Evolutionary conservation across 148 eudicot genomes (phyloP), one percentile per base, ranked within the genome.

Genomic region (Suaeda aralocaspica): DNA sequence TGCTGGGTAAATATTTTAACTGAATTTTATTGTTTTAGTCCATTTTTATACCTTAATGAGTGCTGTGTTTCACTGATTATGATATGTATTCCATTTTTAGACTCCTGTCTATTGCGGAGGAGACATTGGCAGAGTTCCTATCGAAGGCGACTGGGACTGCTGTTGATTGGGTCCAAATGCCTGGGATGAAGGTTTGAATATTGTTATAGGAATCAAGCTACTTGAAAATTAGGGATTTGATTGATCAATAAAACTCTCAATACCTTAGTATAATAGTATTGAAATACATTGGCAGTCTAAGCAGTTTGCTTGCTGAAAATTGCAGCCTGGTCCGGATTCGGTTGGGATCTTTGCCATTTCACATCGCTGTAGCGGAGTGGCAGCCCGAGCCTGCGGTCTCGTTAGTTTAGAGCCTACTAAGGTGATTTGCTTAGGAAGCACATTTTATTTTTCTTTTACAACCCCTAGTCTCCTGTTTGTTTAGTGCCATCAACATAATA

Each of bases 61-160:
- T 8, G 24, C 22, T 70, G 52, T 59, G 39, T 45, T 64, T 19
- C 55, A 44, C 34, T 69, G 66, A 39, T 67, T 28, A 7, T 76
- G 45, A 59, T 61, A 4, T 29, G 50, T 70, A 3, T 29, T 12
- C 60, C 56, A 22, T 63, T 45, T 62, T 21, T 62, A 90, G 96
- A 83, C 96, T 93, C 83, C 94, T 93, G 19, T 80, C 96, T 19
- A 93, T 93, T 69, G 98, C 98, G 16, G 96, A 93, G 82, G 96
- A 93, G 82, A 90, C 98, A 75, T 79, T 93, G 91, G 84, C 94
- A 76, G 98, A 90, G 90, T 92, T 92, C 98, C 98, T 92, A 73
- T 90, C 96, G n/a, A 93, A 93, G 92, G 98, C 98, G 79, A 93
- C 95, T 39, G 98, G 98, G 84, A 93, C 98, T 87, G 96, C 98